Evolutionary conservation across 768 basidiomycete genomes (phyloP).

Genomic region (Serendipita sp.): DNA sequence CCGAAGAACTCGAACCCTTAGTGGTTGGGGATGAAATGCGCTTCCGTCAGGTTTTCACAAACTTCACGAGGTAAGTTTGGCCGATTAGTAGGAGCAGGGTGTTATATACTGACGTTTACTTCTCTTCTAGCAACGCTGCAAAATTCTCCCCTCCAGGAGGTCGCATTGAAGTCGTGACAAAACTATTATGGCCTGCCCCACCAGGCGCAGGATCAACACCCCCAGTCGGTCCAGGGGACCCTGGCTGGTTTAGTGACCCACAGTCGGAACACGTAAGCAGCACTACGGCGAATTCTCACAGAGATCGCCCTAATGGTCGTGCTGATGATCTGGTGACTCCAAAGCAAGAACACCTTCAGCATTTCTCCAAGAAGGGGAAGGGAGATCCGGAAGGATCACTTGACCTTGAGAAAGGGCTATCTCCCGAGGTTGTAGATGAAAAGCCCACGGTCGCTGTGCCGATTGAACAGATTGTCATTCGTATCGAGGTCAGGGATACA

Average conservation of each 20-base stretch:
- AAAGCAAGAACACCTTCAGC: not conserved
- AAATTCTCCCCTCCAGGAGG: conserved; percentile 65
- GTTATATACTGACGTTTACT: not conserved
- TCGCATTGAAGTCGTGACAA: conserved; percentile 48
- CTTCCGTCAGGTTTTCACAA: conserved; percentile 64
- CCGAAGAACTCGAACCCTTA: conserved; percentile 26
- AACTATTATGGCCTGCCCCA: conserved; percentile 19
- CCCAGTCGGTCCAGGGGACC: conserved; percentile 14
- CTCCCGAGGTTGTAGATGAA: not conserved
- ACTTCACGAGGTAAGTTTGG: conserved; percentile 47
- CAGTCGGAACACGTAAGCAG: not conserved
- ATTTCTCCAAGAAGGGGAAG: not conserved
- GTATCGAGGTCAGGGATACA: conserved; percentile 72
- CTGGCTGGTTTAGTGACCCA: not conserved
- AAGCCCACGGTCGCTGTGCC: conserved; percentile 14
- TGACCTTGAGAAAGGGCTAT: no score
- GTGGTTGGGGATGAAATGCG: conserved; percentile 77
- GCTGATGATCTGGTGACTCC: conserved; percentile 3
- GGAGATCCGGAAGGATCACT: not conserved
- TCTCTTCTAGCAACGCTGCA: conserved; percentile 43
- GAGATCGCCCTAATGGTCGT: conserved; percentile 9
- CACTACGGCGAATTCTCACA: not conserved
- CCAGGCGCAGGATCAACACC: conserved; percentile 10
- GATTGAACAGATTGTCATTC: conserved; percentile 52
- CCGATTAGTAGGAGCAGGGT: not conserved